Conservation (phyloP, 225 moss, liverwort and hornwort species). For the Takakia lepidozioides region DNA sequence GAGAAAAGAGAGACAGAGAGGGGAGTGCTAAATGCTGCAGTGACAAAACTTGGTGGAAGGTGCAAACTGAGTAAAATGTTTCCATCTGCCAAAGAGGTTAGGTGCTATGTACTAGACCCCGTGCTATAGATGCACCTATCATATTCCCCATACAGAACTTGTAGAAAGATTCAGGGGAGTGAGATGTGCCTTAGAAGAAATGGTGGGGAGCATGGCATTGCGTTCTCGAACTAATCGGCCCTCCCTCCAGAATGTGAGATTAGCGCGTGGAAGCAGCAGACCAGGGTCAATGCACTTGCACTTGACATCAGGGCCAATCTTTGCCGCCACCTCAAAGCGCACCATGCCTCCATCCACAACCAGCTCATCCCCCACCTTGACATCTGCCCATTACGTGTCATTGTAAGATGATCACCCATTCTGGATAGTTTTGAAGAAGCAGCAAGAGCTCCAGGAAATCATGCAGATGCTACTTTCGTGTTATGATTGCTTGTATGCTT, state of each 20-base stretch:
- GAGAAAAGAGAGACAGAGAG: background rate
- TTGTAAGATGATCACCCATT: background rate
- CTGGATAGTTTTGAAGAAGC: background rate
- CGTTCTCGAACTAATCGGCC: conserved; percentile 77
- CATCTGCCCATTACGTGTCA: conserved; percentile 36
- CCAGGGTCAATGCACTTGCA: conserved; percentile 89
- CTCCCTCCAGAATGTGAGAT: conserved; percentile 95
- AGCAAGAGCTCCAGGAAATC: too few relatives aligned
- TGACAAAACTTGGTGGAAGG: too few relatives aligned
- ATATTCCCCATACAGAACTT: too few relatives aligned
- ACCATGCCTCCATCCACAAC: conserved; percentile 99
- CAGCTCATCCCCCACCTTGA: conserved; percentile 75
- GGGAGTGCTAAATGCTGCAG: too few relatives aligned
- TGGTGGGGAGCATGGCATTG: conserved; percentile 93
- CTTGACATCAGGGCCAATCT: conserved; percentile 88
- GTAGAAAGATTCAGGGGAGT: too few relatives aligned
- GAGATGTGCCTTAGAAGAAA: conserved; percentile 74
- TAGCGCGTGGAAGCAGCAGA: conserved; percentile 87
- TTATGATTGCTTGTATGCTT: too few relatives aligned
- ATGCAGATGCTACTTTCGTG: too few relatives aligned
- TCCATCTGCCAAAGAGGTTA: too few relatives aligned
- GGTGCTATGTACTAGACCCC: too few relatives aligned
- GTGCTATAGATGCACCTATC: too few relatives aligned
- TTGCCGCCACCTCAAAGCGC: conserved; percentile 84
- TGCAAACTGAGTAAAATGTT: too few relatives aligned